These are phyloP conservation scores for Plasmodium fragile DNA, from an alignment of 169 alveolate genomes.

Conservation along the genomic window DNA sequence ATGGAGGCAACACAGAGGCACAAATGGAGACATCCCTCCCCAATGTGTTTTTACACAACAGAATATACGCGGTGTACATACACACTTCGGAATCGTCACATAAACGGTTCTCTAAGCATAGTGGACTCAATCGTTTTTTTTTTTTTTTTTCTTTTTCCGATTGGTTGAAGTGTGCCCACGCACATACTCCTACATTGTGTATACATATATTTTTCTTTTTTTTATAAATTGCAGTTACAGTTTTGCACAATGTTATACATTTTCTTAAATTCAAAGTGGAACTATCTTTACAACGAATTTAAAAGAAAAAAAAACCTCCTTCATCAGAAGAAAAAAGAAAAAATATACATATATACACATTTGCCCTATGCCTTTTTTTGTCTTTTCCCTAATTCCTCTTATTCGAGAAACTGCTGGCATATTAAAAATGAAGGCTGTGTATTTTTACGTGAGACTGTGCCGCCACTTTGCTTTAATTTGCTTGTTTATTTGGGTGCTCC, in stretches of 20 bases:
- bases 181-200: not conserved
- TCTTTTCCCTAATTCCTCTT: not conserved
- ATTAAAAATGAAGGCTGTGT: not conserved
- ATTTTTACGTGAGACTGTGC: not conserved
- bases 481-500: not conserved
- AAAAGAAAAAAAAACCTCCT: not conserved
- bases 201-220: not conserved
- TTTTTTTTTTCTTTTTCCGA: not conserved
- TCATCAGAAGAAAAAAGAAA: not conserved
- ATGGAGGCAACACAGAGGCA: not conserved
- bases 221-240: not conserved
- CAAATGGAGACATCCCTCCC: not conserved
- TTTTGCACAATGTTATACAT: not conserved
- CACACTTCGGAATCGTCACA: not conserved
- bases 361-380: not conserved
- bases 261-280: not conserved
- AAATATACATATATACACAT: not conserved
- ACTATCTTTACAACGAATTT: not conserved
- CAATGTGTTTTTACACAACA: not conserved
- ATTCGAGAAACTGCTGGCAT: not conserved
- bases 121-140: not conserved
- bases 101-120: not conserved
- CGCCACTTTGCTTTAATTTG: not conserved
- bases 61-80: not conserved
- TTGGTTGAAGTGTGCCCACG: not conserved